Evolutionary conservation across 2,329 filamentous ascomycete genomes (phyloP), one percentile per base, ranked within the genome.

Genomic region (Fusarium sp.): DNA sequence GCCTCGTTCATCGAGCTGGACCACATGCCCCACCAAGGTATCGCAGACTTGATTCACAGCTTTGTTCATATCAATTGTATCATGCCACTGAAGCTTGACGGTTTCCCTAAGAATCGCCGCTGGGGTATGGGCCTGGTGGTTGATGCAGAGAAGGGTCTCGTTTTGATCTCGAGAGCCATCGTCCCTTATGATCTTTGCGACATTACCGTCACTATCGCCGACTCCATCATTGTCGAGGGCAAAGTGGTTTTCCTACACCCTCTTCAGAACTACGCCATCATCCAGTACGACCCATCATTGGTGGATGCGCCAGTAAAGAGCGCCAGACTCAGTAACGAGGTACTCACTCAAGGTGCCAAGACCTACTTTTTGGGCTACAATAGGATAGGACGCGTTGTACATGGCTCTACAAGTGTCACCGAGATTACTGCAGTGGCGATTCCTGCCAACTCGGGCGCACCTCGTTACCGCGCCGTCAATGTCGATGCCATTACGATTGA

Each of bases 331-430:
- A 94, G 94, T 76, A 90, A 86, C 8, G 89, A 93, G 59, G 90
- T 90, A 74, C 94, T 98, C 78, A 94, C 94, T 54, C 96, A 98
- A 82, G 96, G 96, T 37, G 93, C 94, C 51, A 92, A 95, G 61
- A 98, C 94, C 0, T 94, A 97, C 72, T 99, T 99, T 81, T 92
- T 99, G 69, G 97, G 96, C n/a, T 97, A 97, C 83, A 99, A 99
- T 78, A 91, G 97, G 72, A 98, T 98, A 71, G 91, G 95, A 66
- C 90, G 95, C 37, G 93, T 98, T 42, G 95, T 98, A 6, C 93
- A 98, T 73, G 93, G 94, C 7, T 94, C 97, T 74, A 98, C 96
- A 0, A 94, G 92, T 0, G 94, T 99, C 16, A 99, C 97, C 1
- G 96, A 99, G 79, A 97, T 99, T 76, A 98, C 95, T 13, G 96